Evolutionary conservation across 345 rosid genomes (phyloP), one percentile per base, ranked within the genome.

Genomic region (Sisymbrium altissimum): DNA sequence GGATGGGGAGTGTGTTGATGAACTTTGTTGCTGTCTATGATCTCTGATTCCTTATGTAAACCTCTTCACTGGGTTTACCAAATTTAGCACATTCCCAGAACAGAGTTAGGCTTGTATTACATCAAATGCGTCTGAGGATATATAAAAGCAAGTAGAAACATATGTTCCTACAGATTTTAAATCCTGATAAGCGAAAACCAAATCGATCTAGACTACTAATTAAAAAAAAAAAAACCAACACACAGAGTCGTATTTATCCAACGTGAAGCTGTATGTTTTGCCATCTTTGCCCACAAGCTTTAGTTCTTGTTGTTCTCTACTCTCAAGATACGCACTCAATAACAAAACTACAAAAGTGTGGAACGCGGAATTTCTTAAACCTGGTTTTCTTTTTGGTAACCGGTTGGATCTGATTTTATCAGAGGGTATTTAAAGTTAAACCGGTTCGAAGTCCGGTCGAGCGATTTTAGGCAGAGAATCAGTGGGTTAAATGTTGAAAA

Each of bases 1-100:
- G 96, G 98, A 74, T 91, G 76, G 97, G 97, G 49, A 89, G 97
- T 79, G 97, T 94, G 54, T 81, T 91, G 57, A 89, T 94, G 98
- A 89, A 95, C 32, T 87, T 86, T 56, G 70, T 94, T 50, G 91
- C 85, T 9, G 93, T 91, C 25, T 91, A 89, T 70, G 38, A 85
- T 60, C 82, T 91, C 75, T 75, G 64, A 75, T 75, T 74, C 1
- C 50, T 36, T 56, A 72, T 33, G 65, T 29, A 30, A 43, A 66
- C 78, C 6, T 30, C 32, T 56, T 64, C 8, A 25, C 4, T 46
- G 21, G 35, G 72, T 45, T 36, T 57, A n/a, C 38, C 7, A 35
- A 19, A 45, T 54, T 64, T 64, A 40, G 69, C 44, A 40, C 38
- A 39, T 50, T 19, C 23, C 14, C 25, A 45, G 38, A 61, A 27